phyloP scores from a whole-genome alignment of 352 stramenopile species.

The Phytopythium sindhum region DNA sequence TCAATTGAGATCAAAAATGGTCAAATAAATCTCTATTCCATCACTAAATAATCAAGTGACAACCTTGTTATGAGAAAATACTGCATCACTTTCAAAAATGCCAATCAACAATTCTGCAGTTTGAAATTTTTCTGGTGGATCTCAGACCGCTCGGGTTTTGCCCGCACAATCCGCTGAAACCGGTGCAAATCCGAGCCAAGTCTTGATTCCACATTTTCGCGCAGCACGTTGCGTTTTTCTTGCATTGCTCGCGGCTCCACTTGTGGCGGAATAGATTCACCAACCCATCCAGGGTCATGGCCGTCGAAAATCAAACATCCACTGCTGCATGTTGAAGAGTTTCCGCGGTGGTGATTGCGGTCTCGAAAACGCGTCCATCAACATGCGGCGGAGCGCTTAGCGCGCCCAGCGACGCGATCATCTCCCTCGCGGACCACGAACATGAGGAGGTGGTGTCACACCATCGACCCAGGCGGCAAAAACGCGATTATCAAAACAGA shows the following conservation, averaged over 20 bases:
- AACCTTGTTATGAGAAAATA: too few species aligned
- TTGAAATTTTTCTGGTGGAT: neutral
- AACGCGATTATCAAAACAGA: neutral
- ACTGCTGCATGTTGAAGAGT: neutral
- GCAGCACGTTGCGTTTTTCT: neutral
- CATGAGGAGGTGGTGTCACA: slow-evolving; percentile 1
- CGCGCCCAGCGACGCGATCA: neutral
- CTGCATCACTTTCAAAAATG: too few species aligned
- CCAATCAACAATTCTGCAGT: too few species aligned
- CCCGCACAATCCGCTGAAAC: neutral
- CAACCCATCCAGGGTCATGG: too few species aligned
- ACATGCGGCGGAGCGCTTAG: neutral
- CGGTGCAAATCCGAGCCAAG: too few species aligned
- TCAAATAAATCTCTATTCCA: too few species aligned
- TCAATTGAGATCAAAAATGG: neutral
- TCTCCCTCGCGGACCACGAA: neutral
- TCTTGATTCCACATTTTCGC: neutral
- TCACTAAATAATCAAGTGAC: too few species aligned
- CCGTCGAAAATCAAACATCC: neutral
- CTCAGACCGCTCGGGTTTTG: neutral
- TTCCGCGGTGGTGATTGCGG: neutral
- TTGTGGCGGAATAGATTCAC: too few species aligned
- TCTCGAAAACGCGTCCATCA: neutral
- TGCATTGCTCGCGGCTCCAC: neutral
- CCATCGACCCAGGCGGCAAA: neutral